Evolutionary conservation across 768 basidiomycete species (phyloP).

Genomic region (Bullera alba): DNA sequence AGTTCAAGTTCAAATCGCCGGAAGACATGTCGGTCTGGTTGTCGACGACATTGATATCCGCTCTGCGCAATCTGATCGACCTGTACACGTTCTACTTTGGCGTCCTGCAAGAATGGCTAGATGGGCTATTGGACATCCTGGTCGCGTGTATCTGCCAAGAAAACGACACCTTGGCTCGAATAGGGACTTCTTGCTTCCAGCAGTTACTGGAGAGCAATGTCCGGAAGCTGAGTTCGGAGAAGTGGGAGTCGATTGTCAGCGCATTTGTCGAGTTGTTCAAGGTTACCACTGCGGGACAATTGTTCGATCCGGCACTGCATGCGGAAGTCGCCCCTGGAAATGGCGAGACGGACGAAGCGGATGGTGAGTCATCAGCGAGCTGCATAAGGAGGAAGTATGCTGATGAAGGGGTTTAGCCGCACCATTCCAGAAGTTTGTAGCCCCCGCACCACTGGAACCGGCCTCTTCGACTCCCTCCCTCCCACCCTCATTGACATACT

Average conservation of each 20-base stretch:
- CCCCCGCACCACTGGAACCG: slow-evolving; percentile 68
- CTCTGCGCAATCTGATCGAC: slow-evolving; percentile 87
- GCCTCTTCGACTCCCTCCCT: slow-evolving; percentile 52
- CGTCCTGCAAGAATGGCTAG: slow-evolving; percentile 78
- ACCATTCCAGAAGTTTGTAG: slow-evolving; percentile 44
- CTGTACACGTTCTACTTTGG: slow-evolving; percentile 94
- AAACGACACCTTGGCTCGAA: slow-evolving; percentile 93
- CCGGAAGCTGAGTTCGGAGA: slow-evolving; percentile 67
- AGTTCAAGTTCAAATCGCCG: slow-evolving; percentile 71
- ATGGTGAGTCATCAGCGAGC: slow-evolving; percentile 20
- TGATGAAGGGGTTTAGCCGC: slow-evolving; percentile 10
- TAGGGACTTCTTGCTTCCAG: slow-evolving; percentile 95
- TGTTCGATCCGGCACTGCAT: slow-evolving; percentile 89
- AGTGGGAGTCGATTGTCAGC: slow-evolving; percentile 85
- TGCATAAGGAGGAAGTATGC: not conserved
- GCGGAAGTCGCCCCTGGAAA: slow-evolving; percentile 56
- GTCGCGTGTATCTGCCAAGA: slow-evolving; percentile 98
- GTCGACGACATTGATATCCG: slow-evolving; percentile 98
- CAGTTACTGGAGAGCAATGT: slow-evolving; percentile 92
- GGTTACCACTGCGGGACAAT: slow-evolving; percentile 92
- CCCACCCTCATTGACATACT: slow-evolving; percentile 35
- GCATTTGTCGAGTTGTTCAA: slow-evolving; percentile 95
- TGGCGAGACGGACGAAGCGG: slow-evolving; percentile 24
- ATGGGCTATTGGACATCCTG: slow-evolving; percentile 85
- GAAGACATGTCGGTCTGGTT: slow-evolving; percentile 99